Conservation (phyloP, 257 asterid species). For the Agastache rugosa region DNA sequence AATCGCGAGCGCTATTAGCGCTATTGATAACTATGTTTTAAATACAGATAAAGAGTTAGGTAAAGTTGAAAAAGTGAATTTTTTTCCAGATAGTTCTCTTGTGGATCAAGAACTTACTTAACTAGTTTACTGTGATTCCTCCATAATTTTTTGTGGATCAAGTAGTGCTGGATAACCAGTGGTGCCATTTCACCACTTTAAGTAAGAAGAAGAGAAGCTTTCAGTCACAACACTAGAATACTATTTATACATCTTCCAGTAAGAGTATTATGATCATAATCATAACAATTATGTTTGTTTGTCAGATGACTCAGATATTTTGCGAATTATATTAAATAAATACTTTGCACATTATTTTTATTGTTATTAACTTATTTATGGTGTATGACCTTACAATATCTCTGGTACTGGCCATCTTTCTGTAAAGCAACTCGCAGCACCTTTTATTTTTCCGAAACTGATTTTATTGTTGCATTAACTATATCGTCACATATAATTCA, state of each 20-base stretch:
- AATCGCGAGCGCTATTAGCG: too few species aligned
- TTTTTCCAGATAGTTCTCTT: neutral
- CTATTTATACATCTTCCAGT: neutral
- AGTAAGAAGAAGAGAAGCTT: neutral
- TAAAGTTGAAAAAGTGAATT: neutral
- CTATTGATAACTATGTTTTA: too few species aligned
- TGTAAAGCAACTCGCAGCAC: neutral
- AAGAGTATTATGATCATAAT: neutral
- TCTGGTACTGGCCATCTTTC: slow-evolving; percentile 13
- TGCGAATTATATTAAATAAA: neutral
- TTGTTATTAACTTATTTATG: neutral
- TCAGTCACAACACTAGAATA: neutral
- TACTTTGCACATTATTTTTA: neutral
- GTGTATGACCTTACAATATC: neutral
- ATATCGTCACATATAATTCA: slow-evolving; percentile 1
- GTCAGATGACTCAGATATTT: neutral
- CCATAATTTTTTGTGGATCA: neutral
- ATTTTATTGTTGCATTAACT: neutral
- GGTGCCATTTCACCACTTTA: neutral
- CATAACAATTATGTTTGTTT: neutral
- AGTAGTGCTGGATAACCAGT: neutral
- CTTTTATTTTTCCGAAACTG: neutral
- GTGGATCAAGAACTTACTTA: slow-evolving; percentile 2
- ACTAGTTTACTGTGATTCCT: neutral
- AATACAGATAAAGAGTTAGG: neutral